Evolutionary conservation across 2,329 filamentous ascomycete species (phyloP), one percentile per base, ranked within the genome.

Genomic region (Penicillium sp.): DNA sequence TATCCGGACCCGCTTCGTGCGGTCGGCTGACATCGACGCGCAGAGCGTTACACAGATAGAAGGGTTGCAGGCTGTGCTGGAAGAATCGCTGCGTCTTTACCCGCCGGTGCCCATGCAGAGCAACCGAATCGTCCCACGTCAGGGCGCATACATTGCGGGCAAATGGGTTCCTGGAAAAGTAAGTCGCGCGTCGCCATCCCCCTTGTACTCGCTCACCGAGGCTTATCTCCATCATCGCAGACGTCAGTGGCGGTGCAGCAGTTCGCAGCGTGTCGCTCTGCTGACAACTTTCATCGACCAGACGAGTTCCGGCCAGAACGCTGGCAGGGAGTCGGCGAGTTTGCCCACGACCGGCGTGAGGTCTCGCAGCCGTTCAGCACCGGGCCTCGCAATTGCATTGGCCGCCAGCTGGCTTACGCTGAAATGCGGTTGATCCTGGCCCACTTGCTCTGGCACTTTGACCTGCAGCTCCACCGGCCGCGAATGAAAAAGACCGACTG

Each of bases 21-120:
- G 21, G 26, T 67, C 74, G 23, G 26, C 63, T 7, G 63, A 71
- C 1, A 83, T 83, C 61, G 66, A 64, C 0, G 70, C 73, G 7
- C 58, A 61, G n/a, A 65, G 64, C 2, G 66, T 73, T 1, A 56
- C 63, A 3, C 26, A 57, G 7, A 70, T 82, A 13, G 68, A 71
- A 0, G 82, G 81, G 58, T 69, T 84, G 0, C 74, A 75, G 6
- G 81, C 80, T 1, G 77, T 75, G 56, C 73, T 84, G 17, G 76
- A 83, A 54, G 81, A 84, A 64, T 67, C 76, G 0, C 70, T 83
- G 63, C 77, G 82, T 35, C 67, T 83, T 55, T 76, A 77, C 2
- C 80, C 82, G 0, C 74, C 79, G 0, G 75, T 78, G 1, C 67
- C 73, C 3, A 58, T 38, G 31, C 45, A 62, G 23, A 63, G 71